Evolutionary conservation across 768 basidiomycete species (phyloP), one percentile per base, ranked within the genome.

Genomic region (Hydnum rufescens): DNA sequence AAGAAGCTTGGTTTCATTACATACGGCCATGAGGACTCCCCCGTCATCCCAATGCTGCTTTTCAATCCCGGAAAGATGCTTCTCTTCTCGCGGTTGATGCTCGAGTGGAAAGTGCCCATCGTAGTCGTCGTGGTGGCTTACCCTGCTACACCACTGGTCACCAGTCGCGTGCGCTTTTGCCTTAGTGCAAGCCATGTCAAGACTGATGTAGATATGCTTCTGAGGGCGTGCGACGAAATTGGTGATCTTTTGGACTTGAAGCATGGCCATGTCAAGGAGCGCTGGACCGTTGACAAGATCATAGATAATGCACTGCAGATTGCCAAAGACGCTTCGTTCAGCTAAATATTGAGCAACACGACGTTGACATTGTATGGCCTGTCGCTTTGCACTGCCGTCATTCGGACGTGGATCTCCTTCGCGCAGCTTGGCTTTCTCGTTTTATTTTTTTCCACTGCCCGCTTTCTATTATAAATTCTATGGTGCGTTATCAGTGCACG

Each of bases 1-100:
- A 71, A 74, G 59, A 92, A 87, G 61, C 77, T 99, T 31, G 95
- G 95, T 0, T 99, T 99, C 72, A 93, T 99, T 69, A 86, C 85
- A 4, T 95, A 90, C 60, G 93, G 93, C 0, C 79, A 86, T 65
- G 75, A 79, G 32, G 78, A 87, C 58, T 89, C 87, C 26, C 93
- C 95, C 2, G 86, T 99, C 59, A 82, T 97, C 3, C 93, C 95
- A 0, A 70, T 97, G 43, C 70, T 99, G 49, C 67, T 97, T 30
- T 97, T 88, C 74, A 77, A 87, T 64, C 86, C 86, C 0, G 92
- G 84, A 50, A 96, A 95, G 70, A 88, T 96, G 87, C 74, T 75
- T 55, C 73, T 82, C 61, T 93, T 96, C 71, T 81, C 82, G 57
- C 74, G 84, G 26, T 72, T 93, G 73, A 95, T 96, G 89, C 72